Evolutionary conservation across 208 protist genomes (phyloP), one percentile per base, ranked within the genome.

Genomic region (Leishmania turanica): DNA sequence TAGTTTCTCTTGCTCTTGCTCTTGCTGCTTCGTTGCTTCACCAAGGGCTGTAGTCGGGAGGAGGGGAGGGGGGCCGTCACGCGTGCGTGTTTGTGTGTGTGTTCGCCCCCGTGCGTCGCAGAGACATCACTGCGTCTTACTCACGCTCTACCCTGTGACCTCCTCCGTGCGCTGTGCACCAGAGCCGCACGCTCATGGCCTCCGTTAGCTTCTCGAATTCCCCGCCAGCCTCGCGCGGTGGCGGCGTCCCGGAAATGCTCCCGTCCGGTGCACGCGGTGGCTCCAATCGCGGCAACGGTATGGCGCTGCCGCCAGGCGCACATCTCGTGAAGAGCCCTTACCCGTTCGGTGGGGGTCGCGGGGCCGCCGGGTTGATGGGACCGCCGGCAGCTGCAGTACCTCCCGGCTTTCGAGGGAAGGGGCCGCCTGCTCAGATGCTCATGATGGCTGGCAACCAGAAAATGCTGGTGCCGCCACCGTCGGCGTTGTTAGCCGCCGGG

Each of bases 391-490:
- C 34, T 11, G 73, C 34, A 37, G 77, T 75, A 6, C 82, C 80
- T 24, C 69, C 81, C 45, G 73, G 73, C n/a, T 51, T 83, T 40
- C 49, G 58, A 15, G 49, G 69, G 58, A 82, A 82, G 75, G 49
- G 72, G 56, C 81, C 81, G 4, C 81, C 76, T 40, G 76, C 70
- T 40, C 42, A 49, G 34, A 37, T 56, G 74, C 68, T 24, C 9
- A 53, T 8, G 58, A 82, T 72, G 71, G 51, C 62, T 42, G 70
- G 65, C n/a, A 83, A 66, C 72, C 70, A 65, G 37, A 75, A 60
- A 51, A 60, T 77, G 45, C 17, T 71, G 47, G 19, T 69, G 70
- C 73, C 80, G 13, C 75, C 72, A 47, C 60, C 77, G 31, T 7
- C 65, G 45, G 49, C 77, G 31, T 7, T 34, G 72, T 7, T 34